phyloP scores from a whole-genome alignment of 179 eudicot species.

The Beta lomatogona region DNA sequence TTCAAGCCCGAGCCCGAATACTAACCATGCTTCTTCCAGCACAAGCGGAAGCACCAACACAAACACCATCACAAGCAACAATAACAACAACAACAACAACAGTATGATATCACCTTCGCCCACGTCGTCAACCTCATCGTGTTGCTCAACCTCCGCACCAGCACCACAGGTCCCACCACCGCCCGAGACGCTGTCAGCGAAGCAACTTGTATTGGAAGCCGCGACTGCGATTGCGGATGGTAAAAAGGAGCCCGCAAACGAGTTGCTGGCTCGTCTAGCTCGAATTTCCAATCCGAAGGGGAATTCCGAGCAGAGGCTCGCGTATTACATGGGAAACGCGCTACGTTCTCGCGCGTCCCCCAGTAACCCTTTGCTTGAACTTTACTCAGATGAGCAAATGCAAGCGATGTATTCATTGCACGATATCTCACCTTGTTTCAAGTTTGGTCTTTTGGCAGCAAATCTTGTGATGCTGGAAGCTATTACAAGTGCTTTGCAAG shows the following conservation, averaged over 20 bases:
- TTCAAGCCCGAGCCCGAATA: constrained; percentile 17
- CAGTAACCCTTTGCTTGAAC: constrained; percentile 35
- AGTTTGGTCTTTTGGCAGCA: constrained; percentile 72
- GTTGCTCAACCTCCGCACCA: constrained; percentile 48
- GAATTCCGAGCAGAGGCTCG: constrained; percentile 63
- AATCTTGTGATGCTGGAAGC: constrained; percentile 74
- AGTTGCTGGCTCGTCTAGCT: constrained; percentile 52
- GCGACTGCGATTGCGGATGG: constrained; percentile 73
- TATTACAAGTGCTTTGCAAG: constrained; percentile 33
- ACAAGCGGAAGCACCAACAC: constrained; percentile 27
- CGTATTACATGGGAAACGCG: constrained; percentile 55
- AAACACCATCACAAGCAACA: background rate
- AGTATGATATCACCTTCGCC: constrained; percentile 65
- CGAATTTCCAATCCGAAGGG: constrained; percentile 50
- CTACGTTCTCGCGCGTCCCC: constrained; percentile 61
- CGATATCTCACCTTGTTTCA: constrained; percentile 73
- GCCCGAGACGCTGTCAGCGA: constrained; percentile 26
- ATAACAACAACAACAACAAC: background rate
- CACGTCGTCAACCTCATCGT: constrained; percentile 69
- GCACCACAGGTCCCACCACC: constrained; percentile 40
- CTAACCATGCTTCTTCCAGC: constrained; percentile 12
- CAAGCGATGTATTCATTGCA: constrained; percentile 45
- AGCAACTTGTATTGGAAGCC: constrained; percentile 61
- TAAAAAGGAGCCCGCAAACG: constrained; percentile 39
- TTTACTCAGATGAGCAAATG: constrained; percentile 52